Evolutionary conservation across 441 rosid species (phyloP).

Genomic region (Gossypium lobatum): DNA sequence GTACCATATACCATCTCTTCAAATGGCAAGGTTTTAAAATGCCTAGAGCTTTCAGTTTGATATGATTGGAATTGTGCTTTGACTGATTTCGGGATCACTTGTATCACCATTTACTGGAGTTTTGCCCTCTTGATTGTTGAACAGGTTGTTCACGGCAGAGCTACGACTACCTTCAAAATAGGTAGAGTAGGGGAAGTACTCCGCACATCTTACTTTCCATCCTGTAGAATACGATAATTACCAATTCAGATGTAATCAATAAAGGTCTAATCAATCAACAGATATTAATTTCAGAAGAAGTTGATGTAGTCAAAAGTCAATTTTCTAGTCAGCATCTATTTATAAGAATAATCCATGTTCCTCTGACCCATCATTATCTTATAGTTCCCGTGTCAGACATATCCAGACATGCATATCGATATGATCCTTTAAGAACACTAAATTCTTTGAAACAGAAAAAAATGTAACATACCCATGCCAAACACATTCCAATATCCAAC

Average conservation of each 20-base stretch:
- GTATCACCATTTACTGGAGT: slow-evolving; percentile 65
- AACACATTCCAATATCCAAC: no score
- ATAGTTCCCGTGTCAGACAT: no score
- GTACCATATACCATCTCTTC: slow-evolving; percentile 22
- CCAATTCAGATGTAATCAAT: background rate
- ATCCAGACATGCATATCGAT: no score
- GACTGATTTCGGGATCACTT: slow-evolving; percentile 36
- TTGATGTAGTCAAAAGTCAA: background rate
- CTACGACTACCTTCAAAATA: slow-evolving; percentile 71
- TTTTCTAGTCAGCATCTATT: background rate
- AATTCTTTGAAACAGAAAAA: background rate
- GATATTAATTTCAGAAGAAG: background rate
- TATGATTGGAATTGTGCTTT: slow-evolving; percentile 30
- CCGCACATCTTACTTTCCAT: slow-evolving; percentile 78
- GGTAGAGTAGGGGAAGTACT: slow-evolving; percentile 65
- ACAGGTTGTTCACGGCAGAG: slow-evolving; percentile 50
- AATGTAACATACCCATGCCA: no score
- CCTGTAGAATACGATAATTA: no score
- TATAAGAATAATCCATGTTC: background rate
- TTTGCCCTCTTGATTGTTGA: no score
- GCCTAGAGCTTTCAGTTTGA: slow-evolving; percentile 76
- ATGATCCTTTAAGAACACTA: no score
- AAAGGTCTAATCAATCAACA: background rate
- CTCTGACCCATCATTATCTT: no score
- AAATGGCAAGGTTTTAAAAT: slow-evolving; percentile 62